Evolutionary conservation across 2,329 filamentous ascomycete genomes (phyloP), one percentile per base, ranked within the genome.

Genomic region (Stachybotrys chlorohalonatus): DNA sequence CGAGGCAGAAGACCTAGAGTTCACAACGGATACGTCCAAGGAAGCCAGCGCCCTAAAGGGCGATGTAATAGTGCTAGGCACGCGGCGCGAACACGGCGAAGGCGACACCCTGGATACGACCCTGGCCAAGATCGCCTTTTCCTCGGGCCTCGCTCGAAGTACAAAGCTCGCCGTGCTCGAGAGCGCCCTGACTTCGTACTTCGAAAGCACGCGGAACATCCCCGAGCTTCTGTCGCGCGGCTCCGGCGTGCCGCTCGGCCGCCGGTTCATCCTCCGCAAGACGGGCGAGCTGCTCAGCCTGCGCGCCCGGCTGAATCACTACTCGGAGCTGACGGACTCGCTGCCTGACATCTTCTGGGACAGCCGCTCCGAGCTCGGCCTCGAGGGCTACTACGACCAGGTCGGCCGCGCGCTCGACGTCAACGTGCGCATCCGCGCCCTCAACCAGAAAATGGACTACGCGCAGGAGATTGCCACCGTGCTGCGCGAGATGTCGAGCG

Each of bases 381-480:
- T 99, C 2, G 94, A 96, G 69, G 88, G 87, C 32, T 97, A 96
- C 73, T 99, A 97, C 70, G 92, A 96, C 62, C 89, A 94, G 69
- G 90, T 96, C 47, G 92, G 93, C 47, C 84, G 86, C 54, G 90
- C 91, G 1, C 79, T 99, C 42, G 94, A 97, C 70, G 92, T 97
- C 30, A 89, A 89, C 39, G 89, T 94, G 31, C 82, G 94, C 52
- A 97, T 97, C 73, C 89, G 89, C 64, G 85, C 90, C 16, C 73
- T 97, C 62, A 99, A 99, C 69, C 90, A 95, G 73, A 95, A 95
- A 75, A 95, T 99, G 83, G 93, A 96, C 66, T 97, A 99, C 68
- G 94, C 93, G 1, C 89, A 94, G 65, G 93, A 97, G 70, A 96
- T 96, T 68, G 91, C 94, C 7, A 89, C 80, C 53, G 92, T 97